Base-by-base conservation (phyloP, 2,329 filamentous ascomycete genomes). In the Nothopassalora personata region DNA sequence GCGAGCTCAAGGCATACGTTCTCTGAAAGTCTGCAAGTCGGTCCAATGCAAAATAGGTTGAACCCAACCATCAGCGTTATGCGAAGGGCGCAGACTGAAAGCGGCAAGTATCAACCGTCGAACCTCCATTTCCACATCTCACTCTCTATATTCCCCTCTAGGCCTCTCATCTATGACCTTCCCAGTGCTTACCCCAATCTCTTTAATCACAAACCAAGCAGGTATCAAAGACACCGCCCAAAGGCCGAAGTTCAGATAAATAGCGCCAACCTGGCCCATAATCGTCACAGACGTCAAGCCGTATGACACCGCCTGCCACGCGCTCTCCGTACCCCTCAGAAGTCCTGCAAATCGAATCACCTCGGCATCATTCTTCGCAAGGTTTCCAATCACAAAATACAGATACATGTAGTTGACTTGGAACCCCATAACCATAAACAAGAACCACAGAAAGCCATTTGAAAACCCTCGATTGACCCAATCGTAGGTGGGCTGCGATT, bases 331-430 rank as follows among this genome's bases (percentile, higher is more conserved):
- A 0, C 85, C 88, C 57, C 87, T 79, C 2, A 91, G 76, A 11
- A 91, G 72, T 0, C 85, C 86, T 0, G 87, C 82, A 66, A 87
- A 86, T 0, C 87, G 81, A 47, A 91, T 82, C 1, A 90, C 81
- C 64, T 91, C 84, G 27, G 80, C 79, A 53, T 88, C 79, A 5
- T 79, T 77, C 4, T 77, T 72, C 1, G 88, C 85, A 2, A 91
- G 70, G 64, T 89, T 86, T 4, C 83, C 81, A 9, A 90, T 82
- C 60, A 90, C 77, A 67, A 90, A 90, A 74, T 90, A 86, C 78
- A 90, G 72, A 70, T 85, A 90, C 63, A 90, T 78, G 69, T 91
- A 91, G 70, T 90, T 90, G 7, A 89, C 64, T 72, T 90, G 87
- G 66, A 90, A 90, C 0, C 85, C 83, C 10, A 83, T 73, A 0